Base-by-base conservation (phyloP, 2,329 filamentous ascomycete species). In the Westerdykella ornata region DNA sequence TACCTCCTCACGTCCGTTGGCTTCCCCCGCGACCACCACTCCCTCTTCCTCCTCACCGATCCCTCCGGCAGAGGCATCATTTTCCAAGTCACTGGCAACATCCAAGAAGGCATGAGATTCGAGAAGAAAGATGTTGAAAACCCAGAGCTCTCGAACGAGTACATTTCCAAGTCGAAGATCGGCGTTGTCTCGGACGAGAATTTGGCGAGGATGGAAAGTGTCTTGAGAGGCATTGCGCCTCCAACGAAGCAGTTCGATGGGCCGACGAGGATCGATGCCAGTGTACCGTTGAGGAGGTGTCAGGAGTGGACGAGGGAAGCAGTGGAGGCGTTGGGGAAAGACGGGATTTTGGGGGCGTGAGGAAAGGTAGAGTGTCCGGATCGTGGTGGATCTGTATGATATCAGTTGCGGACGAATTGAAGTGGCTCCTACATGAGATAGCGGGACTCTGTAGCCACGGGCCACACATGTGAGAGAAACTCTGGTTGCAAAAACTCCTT, bases 191-290 rank as follows among this genome's bases (percentile, higher is more conserved):
- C 43, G 7, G 36, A 44, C 9, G 41, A 30, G 1, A 50, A 56
- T 38, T 52, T 55, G 35, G 18, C 42, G 17, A 45, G 41, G 19
- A 44, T 62, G 28, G 19, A 49, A 32, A 32, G 36, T 12, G 42
- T 56, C 28, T 59, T 56, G 39, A 34, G 48, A 29, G 35, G 12
- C 3, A 46, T 59, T 2, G 47, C 48, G 20, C 45, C 52, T 29
- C 57, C 59, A 8, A 53, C 54, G 39, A 64, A 63, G 44, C 58
- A 63, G 38, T 64, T 61, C 32, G 36, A 62, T 2, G 54, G 57
- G 16, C 18, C 51, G 3, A 52, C 39, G 15, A 39, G 52, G 35
- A 41, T 65, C n/a, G 57, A 51, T 45, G 58, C 56, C 7, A 34
- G 41, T 22, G 39, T 50, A 36, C 46, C 46, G 2, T 33, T 60